Conservation (phyloP, 2,329 filamentous ascomycete species). For the Parastagonospora nodorum region DNA sequence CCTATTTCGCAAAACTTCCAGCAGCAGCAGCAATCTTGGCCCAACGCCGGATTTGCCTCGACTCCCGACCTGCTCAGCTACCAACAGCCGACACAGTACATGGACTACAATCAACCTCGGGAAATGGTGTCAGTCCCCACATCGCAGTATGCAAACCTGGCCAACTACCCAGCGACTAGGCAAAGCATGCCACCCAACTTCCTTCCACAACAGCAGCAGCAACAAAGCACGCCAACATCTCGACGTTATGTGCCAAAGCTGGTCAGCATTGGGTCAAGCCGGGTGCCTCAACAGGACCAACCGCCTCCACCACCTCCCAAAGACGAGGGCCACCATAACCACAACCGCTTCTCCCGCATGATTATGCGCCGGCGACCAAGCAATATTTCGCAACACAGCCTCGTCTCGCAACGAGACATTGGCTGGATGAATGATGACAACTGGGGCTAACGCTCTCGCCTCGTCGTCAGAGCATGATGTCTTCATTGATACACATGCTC, state of each 20-base stretch:
- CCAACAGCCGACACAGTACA: slow-evolving; percentile 36
- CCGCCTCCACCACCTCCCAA: slow-evolving; percentile 44
- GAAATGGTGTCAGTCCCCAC: slow-evolving; percentile 41
- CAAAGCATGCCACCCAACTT: slow-evolving; percentile 46
- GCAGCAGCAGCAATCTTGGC: slow-evolving; percentile 34
- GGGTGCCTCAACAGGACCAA: slow-evolving; percentile 34
- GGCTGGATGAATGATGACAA: slow-evolving; percentile 44
- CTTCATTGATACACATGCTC: neutral
- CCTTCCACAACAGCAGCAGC: slow-evolving; percentile 21
- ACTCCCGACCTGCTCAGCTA: slow-evolving; percentile 42
- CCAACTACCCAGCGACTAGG: slow-evolving; percentile 37
- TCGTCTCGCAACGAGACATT: slow-evolving; percentile 38
- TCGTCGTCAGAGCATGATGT: neutral
- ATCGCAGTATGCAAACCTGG: slow-evolving; percentile 41
- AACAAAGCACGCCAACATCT: slow-evolving; percentile 20
- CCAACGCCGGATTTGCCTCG: slow-evolving; percentile 42
- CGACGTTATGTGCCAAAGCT: slow-evolving; percentile 42
- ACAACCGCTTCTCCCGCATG: slow-evolving; percentile 42
- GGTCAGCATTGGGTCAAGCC: slow-evolving; percentile 39
- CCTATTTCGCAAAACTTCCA: slow-evolving; percentile 40
- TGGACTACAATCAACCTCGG: slow-evolving; percentile 39
- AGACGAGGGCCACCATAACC: slow-evolving; percentile 38
- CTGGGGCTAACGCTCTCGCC: slow-evolving; percentile 35
- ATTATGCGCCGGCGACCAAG: slow-evolving; percentile 43
- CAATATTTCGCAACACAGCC: slow-evolving; percentile 45